These are phyloP conservation scores for Aspergillus saccharolyticus DNA, from an alignment of 495 filamentous ascomycete species.

Conservation along the genomic window DNA sequence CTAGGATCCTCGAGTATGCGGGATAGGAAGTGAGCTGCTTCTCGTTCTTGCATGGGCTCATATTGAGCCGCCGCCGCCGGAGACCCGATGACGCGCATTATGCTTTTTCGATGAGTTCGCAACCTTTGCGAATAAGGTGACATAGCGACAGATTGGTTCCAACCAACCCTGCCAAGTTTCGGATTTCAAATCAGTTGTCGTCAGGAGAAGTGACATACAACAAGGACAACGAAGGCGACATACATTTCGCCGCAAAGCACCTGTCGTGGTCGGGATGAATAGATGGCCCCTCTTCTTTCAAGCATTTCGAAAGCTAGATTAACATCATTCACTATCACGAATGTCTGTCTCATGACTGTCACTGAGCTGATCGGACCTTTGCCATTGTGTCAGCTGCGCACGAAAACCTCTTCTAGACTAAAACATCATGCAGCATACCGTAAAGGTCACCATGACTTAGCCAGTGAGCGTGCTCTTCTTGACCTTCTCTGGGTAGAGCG, in stretches of 20 bases:
- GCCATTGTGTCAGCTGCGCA: background rate
- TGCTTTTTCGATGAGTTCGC: constrained; percentile 38
- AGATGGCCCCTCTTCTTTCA: constrained; percentile 39
- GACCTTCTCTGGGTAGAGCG: background rate
- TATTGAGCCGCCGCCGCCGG: constrained; percentile 23
- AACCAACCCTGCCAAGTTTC: constrained; percentile 25
- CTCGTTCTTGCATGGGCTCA: constrained; percentile 29
- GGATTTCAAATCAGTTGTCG: background rate
- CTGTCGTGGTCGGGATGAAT: constrained; percentile 37
- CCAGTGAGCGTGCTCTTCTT: background rate
- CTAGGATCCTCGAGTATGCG: constrained; percentile 32
- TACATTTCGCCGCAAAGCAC: constrained; percentile 38
- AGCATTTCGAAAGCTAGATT: constrained; percentile 39
- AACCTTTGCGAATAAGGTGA: constrained; percentile 34
- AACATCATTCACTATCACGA: constrained; percentile 46
- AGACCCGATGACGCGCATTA: constrained; percentile 29
- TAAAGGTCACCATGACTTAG: background rate
- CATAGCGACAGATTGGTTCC: constrained; percentile 32
- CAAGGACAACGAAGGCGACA: background rate
- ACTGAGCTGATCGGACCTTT: constrained; percentile 49
- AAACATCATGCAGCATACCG: background rate
- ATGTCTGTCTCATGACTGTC: constrained; percentile 40
- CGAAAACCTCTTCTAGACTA: background rate
- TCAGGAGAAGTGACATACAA: background rate
- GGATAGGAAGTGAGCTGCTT: constrained; percentile 34